Conservation (phyloP, 1,139 yeast species). For the Protomyces inouyei region DNA sequence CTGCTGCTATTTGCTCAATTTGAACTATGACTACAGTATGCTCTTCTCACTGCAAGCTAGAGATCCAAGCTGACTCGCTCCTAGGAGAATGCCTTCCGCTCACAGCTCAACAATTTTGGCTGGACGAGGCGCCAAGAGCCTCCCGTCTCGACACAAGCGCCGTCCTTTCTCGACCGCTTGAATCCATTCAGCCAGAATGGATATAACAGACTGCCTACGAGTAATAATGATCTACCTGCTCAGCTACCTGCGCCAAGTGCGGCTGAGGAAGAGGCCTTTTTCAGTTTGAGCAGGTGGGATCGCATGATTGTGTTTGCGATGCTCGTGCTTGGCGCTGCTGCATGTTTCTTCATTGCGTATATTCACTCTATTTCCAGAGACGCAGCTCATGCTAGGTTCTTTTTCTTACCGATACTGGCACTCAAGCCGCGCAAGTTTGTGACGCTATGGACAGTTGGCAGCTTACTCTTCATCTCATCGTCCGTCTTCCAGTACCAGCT, state of each 20-base stretch:
- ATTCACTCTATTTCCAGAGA: background rate
- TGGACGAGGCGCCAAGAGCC: conserved; percentile 22
- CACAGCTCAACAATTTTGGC: conserved; percentile 16
- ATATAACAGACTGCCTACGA: conserved; percentile 14
- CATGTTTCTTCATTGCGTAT: conserved; percentile 69
- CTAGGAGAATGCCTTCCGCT: conserved; percentile 15
- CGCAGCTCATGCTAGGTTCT: conserved; percentile 41
- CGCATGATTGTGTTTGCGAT: conserved; percentile 70
- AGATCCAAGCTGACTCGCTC: background rate
- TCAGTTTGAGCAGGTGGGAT: conserved; percentile 48
- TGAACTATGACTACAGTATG: background rate
- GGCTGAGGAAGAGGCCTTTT: conserved; percentile 24
- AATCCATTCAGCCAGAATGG: conserved; percentile 16
- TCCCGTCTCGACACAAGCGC: conserved; percentile 10
- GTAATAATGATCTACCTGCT: conserved; percentile 9
- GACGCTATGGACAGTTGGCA: conserved; percentile 75
- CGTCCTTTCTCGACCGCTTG: conserved; percentile 12
- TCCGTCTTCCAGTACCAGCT: background rate
- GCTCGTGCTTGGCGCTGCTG: conserved; percentile 67
- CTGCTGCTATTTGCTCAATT: background rate
- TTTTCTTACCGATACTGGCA: conserved; percentile 82
- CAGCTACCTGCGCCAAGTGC: conserved; percentile 22
- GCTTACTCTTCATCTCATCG: conserved; percentile 75
- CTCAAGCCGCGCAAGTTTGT: conserved; percentile 68
- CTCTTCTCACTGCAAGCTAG: background rate